Percentiles rank a stretch among this genome's conserved stretches.
Conservation (phyloP, 192 early-diverging fungal genomes). For the Entrophospora sp. region DNA sequence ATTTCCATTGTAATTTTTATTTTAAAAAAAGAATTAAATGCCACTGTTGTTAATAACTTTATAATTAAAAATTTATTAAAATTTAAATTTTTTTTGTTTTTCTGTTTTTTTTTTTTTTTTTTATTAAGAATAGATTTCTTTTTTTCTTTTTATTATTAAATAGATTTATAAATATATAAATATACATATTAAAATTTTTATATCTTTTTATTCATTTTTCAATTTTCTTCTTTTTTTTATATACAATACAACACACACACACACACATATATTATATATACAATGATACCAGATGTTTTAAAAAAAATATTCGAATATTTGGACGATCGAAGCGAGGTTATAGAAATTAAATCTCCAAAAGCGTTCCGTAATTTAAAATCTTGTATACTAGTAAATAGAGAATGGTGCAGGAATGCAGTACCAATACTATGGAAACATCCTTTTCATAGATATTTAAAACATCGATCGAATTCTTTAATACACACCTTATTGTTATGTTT, state of each 20-base stretch:
- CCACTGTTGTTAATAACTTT: too few relatives aligned
- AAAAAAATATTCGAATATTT: background rate
- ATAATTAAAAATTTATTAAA: too few relatives aligned
- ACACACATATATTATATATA: background rate
- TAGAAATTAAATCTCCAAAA: background rate
- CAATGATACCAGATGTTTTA: background rate
- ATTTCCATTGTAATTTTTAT: too few relatives aligned
- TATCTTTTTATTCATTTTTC: background rate
- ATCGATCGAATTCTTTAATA: background rate
- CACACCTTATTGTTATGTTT: background rate
- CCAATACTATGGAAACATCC: background rate
- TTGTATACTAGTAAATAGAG: conserved; percentile 1
- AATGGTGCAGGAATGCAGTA: background rate
- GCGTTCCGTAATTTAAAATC: background rate
- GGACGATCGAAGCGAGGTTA: background rate
- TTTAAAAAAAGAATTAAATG: too few relatives aligned
- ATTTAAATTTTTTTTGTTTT: too few relatives aligned
- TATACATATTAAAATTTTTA: too few relatives aligned
- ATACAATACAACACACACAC: background rate
- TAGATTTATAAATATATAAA: too few relatives aligned
- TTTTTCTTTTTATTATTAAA: too few relatives aligned
- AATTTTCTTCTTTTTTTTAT: background rate
- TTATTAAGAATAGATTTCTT: too few relatives aligned
- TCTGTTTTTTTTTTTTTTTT: too few relatives aligned
- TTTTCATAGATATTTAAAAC: background rate